Evolutionary conservation across 1,284 basidiomycete genomes (phyloP), one percentile per base, ranked within the genome.

Genomic region (Moesziomyces parantarcticus): DNA sequence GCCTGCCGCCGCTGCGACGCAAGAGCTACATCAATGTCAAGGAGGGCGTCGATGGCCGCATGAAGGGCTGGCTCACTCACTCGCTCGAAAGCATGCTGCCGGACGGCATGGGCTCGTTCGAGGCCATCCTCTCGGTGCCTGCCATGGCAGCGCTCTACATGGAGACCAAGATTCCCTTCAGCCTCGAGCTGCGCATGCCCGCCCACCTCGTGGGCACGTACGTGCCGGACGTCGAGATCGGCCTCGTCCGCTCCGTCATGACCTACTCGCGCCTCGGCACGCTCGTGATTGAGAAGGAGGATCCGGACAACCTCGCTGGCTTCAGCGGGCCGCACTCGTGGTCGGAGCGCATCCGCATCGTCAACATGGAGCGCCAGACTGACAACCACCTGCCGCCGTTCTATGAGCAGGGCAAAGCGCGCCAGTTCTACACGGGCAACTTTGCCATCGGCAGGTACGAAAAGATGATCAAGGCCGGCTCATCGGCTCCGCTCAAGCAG

Each of bases 1-100:
- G 46, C 14, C 46, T 58, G 5, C 29, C 71, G 7, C 49, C 56
- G 7, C 46, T 21, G 23, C 59, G 58, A 45, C 70, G 70, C 46
- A 68, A 64, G 54, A 69, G 66, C 57, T 69, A 61, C 51, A 68
- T 74, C 62, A 74, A 69, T n/a, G 66, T 74, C 58, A 69, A 69
- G 39, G 66, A 69, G 40, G 66, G 71, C 25, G 57, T 74, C n/a
- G 71, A 74, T 50, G 71, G 71, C 3, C 66, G 71, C 21, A 58
- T 74, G 58, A 74, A 69, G 42, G 71, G 71, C 39, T 74, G 71
- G 71, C 50, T 74, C 20, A 74, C 71, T 3, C 71, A 74, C 55
- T 62, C 66, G 40, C 52, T 69, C 42, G 66, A 74, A 47, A 58
- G 48, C 42, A 23, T 57, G n/a, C 49, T 74, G 25, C 51, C 55